Base-by-base conservation (phyloP, 345 rosid genomes). In the Dipteronia dyeriana region DNA sequence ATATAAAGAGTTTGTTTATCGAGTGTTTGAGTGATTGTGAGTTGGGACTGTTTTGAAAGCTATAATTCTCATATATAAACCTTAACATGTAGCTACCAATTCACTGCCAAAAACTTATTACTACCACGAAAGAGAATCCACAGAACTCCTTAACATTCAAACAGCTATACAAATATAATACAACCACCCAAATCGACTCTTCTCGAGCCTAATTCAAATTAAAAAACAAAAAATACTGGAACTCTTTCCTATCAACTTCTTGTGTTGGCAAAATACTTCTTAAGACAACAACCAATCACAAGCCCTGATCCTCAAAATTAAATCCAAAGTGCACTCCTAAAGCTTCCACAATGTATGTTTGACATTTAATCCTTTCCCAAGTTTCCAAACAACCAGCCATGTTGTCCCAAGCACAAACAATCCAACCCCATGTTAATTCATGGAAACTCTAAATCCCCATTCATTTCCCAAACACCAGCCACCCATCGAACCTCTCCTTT, bases 101-200 rank as follows among this genome's bases (percentile, higher is more conserved):
- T 23, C n/a, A 16, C 57, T 51, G n/a, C 19, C 7, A 7, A 51
- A 51, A 51, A 51, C 56, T 51, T 41, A 41, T 51, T 51, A 7
- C 62, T 57, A 57, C 62, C 12, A n/a, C 62, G 3, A 20, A n/a
- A 57, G n/a, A 70, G 63, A 29, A 70, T 70, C 62, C 20, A 23
- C 9, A 29, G 0, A 53, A 70, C 16, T 29, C 14, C 59, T 47
- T 23, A 6, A 14, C 13, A 68, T 68, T 20, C 72, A 45, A 68
- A 31, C 34, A 45, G 23, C 10, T 43, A 51, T 22, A 51, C 23
- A 56, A 31, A 31, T 31, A 31, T 5, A 56, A 7, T n/a, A 41
- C 45, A 51, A 25, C 45, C 26, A 71, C 47, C 63, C 17, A 45
- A 68, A 68, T 45, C 26, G 1, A 23, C 57, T 43, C 19, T 45